Evolutionary conservation across 2,329 filamentous ascomycete species (phyloP).

Genomic region (Diaporthe citri): DNA sequence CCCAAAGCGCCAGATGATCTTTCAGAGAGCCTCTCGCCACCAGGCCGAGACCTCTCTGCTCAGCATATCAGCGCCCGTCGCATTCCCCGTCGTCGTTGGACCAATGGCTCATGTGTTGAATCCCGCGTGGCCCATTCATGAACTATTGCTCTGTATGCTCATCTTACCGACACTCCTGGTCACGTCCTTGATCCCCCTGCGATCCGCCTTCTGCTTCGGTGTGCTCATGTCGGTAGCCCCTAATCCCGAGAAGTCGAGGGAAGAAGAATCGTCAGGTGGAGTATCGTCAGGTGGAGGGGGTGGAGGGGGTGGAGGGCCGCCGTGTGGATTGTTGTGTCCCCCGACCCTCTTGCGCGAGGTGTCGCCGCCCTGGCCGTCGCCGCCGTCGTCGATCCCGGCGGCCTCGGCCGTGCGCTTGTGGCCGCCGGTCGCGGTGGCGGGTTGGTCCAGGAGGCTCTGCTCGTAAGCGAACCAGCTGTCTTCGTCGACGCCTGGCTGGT

Average conservation of each 20-base stretch:
- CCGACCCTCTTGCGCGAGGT: neutral
- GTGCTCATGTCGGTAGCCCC: neutral
- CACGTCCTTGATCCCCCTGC: fast-evolving
- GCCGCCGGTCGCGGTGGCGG: neutral
- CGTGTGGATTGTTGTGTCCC: too few species aligned
- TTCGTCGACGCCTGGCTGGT: too few species aligned
- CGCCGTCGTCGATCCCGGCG: neutral
- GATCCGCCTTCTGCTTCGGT: neutral
- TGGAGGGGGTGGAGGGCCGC: too few species aligned
- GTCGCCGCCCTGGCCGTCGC: neutral
- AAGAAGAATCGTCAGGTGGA: neutral
- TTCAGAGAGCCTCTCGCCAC: neutral
- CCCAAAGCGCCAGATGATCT: neutral
- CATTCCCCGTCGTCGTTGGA: neutral
- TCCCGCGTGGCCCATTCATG: neutral
- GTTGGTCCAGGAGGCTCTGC: neutral
- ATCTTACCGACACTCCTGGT: neutral
- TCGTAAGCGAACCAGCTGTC: neutral
- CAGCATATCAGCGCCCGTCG: neutral
- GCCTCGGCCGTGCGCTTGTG: neutral
- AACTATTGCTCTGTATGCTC: too few species aligned
- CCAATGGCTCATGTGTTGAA: neutral
- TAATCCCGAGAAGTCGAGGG: neutral
- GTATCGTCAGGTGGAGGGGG: too few species aligned
- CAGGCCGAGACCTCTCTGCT: neutral